Percentiles rank a stretch among this genome's conserved stretches.
These are phyloP conservation scores for Datura wrightii DNA, from an alignment of 257 asterid species.

Conservation along the genomic window DNA sequence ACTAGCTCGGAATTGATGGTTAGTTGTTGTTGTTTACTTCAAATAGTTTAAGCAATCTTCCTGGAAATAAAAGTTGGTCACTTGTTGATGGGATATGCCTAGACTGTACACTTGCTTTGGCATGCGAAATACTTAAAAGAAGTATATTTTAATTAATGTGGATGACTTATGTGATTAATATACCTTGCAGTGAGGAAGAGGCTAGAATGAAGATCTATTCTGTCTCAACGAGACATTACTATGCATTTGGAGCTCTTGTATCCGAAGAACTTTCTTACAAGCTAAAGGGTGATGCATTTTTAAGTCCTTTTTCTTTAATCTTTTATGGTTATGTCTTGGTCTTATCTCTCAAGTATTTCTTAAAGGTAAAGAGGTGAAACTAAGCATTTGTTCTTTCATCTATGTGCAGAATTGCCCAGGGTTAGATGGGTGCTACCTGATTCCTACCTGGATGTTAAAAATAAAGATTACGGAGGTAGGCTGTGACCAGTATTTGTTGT, in stretches of 20 bases:
- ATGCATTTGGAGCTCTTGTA: constrained; percentile 96
- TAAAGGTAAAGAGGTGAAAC: neutral
- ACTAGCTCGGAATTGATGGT: neutral
- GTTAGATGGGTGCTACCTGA: constrained; percentile 99
- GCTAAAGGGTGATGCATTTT: constrained; percentile 58
- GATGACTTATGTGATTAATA: neutral
- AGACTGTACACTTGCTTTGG: neutral
- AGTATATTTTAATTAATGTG: neutral
- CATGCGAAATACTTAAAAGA: neutral
- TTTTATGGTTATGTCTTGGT: neutral
- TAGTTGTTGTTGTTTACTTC: neutral
- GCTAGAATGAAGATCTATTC: constrained; percentile 93
- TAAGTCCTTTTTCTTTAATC: constrained; percentile 6
- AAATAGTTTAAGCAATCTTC: neutral
- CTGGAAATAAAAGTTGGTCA: neutral
- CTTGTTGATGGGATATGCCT: neutral
- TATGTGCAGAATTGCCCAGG: constrained; percentile 63
- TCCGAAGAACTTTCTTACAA: constrained; percentile 86
- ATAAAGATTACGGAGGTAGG: constrained; percentile 97
- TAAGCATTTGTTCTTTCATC: neutral
- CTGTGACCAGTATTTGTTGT: neutral
- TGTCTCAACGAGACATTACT: constrained; percentile 85
- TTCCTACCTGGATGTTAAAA: constrained; percentile 87
- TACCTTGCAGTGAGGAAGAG: constrained; percentile 73
- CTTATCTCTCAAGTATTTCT: neutral